Evolutionary conservation across 495 filamentous ascomycete species (phyloP).

Genomic region (Lentithecium fluviatile): DNA sequence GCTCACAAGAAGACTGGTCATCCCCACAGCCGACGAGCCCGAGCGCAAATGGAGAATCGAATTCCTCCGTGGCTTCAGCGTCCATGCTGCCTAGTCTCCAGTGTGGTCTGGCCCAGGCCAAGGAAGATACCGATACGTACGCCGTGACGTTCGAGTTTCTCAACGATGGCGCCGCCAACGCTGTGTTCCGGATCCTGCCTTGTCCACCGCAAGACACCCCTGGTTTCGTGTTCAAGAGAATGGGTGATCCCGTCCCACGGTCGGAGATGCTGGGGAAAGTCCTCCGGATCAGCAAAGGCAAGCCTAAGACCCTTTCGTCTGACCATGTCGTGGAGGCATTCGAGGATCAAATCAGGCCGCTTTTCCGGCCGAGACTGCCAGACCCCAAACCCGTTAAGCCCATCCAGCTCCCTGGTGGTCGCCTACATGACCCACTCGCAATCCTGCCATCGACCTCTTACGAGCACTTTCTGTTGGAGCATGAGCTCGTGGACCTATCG

Average conservation of each 20-base stretch:
- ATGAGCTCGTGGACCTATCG: conserved; percentile 55
- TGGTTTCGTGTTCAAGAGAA: neutral
- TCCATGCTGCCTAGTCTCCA: too few species aligned
- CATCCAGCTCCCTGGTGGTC: too few species aligned
- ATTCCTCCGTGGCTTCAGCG: too few species aligned
- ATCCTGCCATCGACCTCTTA: neutral
- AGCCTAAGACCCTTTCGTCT: conserved; percentile 55
- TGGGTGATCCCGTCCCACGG: neutral
- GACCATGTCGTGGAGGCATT: conserved; percentile 58
- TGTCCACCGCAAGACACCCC: neutral
- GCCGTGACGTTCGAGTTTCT: conserved; percentile 49
- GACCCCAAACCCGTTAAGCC: too few species aligned
- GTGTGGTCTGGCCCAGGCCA: too few species aligned
- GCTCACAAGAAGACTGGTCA: too few species aligned
- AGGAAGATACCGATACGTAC: neutral
- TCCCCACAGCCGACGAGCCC: too few species aligned
- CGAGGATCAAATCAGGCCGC: conserved; percentile 55
- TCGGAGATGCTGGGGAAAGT: conserved; percentile 33
- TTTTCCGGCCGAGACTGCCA: conserved; percentile 48
- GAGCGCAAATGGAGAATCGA: too few species aligned
- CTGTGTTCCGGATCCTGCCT: conserved; percentile 56
- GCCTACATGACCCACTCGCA: too few species aligned
- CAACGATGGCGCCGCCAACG: conserved; percentile 70
- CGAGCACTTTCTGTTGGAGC: conserved; percentile 58
- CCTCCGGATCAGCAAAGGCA: conserved; percentile 65